Evolutionary conservation across 2,329 filamentous ascomycete species (phyloP).

Genomic region (Ophiostoma montium): DNA sequence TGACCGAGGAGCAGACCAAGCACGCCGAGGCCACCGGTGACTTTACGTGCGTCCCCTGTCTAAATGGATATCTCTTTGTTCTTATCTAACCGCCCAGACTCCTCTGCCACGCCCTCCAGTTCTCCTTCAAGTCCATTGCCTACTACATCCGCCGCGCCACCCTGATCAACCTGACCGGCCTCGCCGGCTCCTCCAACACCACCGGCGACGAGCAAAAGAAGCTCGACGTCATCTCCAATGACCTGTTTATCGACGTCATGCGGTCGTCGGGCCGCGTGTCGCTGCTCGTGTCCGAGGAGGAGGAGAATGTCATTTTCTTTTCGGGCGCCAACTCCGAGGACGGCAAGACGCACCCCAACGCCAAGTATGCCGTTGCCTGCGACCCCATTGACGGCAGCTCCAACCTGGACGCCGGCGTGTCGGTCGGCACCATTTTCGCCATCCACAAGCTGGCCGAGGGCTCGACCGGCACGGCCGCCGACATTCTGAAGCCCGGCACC

Average conservation of each 20-base stretch:
- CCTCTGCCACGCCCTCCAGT: slow-evolving; percentile 93
- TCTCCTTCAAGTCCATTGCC: slow-evolving; percentile 98
- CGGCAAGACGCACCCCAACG: slow-evolving; percentile 38
- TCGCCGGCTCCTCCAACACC: slow-evolving; percentile 86
- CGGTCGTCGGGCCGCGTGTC: slow-evolving; percentile 79
- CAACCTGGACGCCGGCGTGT: slow-evolving; percentile 95
- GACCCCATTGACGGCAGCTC: slow-evolving; percentile 97
- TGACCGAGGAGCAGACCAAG: slow-evolving; percentile 91
- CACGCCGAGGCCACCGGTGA: slow-evolving; percentile 92
- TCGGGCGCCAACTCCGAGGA: slow-evolving; percentile 29
- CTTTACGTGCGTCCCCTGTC: slow-evolving; percentile 64
- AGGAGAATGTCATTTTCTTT: slow-evolving; percentile 86
- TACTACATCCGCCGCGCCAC: slow-evolving; percentile 97
- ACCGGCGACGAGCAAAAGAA: slow-evolving; percentile 99
- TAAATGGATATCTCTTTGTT: no score
- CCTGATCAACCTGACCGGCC: slow-evolving; percentile 86
- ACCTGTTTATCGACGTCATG: slow-evolving; percentile 95
- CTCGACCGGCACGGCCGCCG: slow-evolving; percentile 61
- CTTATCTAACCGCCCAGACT: slow-evolving; percentile 55
- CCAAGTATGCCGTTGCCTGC: slow-evolving; percentile 90
- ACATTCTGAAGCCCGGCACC: slow-evolving; percentile 77
- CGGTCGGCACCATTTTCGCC: slow-evolving; percentile 92
- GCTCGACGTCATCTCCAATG: slow-evolving; percentile 96
- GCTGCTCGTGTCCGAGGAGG: slow-evolving; percentile 92
- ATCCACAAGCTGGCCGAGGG: slow-evolving; percentile 79